Percentiles rank a stretch among this genome's conserved stretches.
Conservation (phyloP, 345 rosid species). For the Linum usitatissimum region DNA sequence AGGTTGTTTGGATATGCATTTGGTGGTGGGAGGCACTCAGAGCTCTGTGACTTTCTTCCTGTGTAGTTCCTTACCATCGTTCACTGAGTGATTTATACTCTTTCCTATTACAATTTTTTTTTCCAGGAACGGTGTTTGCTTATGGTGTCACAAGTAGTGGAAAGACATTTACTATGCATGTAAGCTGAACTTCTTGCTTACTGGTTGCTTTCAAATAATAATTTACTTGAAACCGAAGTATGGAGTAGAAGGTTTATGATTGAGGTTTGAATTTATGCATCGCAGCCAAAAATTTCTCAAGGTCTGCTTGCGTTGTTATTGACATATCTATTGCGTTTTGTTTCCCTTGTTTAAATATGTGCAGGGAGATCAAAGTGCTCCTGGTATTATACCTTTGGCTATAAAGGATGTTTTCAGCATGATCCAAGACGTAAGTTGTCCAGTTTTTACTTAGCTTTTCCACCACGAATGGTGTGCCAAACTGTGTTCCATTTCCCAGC, state of each 20-base stretch:
- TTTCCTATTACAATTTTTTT: conserved; percentile 14
- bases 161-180: conserved; percentile 98
- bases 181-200: conserved; percentile 28
- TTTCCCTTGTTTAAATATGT: conserved; percentile 12
- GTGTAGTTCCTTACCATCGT: neutral
- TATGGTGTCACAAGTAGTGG: conserved; percentile 99
- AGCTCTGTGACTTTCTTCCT: neutral
- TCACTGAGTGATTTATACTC: neutral
- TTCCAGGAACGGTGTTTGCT: conserved; percentile 90
- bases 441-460: neutral
- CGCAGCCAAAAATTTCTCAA: neutral
- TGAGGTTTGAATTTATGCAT: neutral
- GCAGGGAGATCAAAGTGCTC: conserved; percentile 94
- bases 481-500: neutral
- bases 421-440: conserved; percentile 87
- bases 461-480: neutral
- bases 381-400: conserved; percentile 95
- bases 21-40: neutral
- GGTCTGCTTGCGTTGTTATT: neutral
- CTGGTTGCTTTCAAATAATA: neutral
- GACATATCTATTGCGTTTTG: neutral
- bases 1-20: conserved; percentile 10
- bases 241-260: neutral
- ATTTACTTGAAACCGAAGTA: neutral
- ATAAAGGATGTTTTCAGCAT: conserved; percentile 97